Evolutionary conservation across 2,329 filamentous ascomycete species (phyloP), one percentile per base, ranked within the genome.

Genomic region (Talaromyces marneffei): DNA sequence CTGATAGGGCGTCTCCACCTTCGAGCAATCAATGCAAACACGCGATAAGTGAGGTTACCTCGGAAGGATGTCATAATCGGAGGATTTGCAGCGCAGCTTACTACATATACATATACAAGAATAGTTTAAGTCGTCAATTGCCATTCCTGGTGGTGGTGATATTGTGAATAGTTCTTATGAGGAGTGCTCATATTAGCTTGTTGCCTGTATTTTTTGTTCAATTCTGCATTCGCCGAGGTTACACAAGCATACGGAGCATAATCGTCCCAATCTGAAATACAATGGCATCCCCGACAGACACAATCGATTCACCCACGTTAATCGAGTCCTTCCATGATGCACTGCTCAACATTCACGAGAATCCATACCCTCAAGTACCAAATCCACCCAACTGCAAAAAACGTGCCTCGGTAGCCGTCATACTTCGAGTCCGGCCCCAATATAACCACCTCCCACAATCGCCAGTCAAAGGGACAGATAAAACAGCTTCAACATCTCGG

Each of bases 321-420:
- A 65, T 69, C 14, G 63, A 65, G 37, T 66, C 69, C 44, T 70
- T 76, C 16, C 71, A 73, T 62, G 56, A 67, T 35, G 72, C 72
- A 40, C 61, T 77, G 44, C 56, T 65, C 14, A 69, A 73, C 55
- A 67, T 77, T 23, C 65, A 74, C 60, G 67, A 71, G 33, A 65
- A 71, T 35, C 74, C 75, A 18, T 79, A 75, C 64, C 76, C 77
- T n/a, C 69, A 76, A 63, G 74, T 80, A 3, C 71, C 76, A 27
- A 79, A 78, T 63, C 77, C 78, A 5, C 77, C 80, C 20, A 70
- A 72, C 35, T 78, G 80, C 66, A 80, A 79, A 63, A 84, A 84
- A 69, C 80, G 86, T 63, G 86, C 86, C n/a, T 86, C 85, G 2
- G 86, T 89, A 42, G 85, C 86, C 23, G 73, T 88, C 53, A 82